These are phyloP conservation scores for Neofusicoccum kwambonambiense DNA, from an alignment of 2,329 filamentous ascomycete genomes.

Conservation along the genomic window DNA sequence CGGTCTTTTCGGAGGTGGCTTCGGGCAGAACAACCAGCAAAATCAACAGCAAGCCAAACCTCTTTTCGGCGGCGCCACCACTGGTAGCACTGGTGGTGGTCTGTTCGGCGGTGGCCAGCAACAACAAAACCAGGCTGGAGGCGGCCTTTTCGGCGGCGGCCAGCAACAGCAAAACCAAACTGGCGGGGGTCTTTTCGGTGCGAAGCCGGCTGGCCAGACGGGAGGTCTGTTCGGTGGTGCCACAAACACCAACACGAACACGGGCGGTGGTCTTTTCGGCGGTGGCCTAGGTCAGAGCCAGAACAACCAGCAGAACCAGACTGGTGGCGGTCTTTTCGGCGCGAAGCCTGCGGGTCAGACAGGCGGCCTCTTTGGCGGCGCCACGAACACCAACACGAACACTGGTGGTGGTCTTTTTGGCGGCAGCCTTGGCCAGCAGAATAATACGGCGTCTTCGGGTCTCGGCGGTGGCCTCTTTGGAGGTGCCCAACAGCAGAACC, in stretches of 20 bases:
- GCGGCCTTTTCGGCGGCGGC: slow-evolving; percentile 40
- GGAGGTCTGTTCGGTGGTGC: slow-evolving; percentile 34
- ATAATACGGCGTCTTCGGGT: slow-evolving; percentile 30
- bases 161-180: slow-evolving; percentile 28
- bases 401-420: slow-evolving; percentile 51
- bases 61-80: slow-evolving; percentile 41
- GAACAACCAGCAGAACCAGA: slow-evolving; percentile 22
- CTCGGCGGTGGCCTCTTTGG: slow-evolving; percentile 44
- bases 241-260: slow-evolving; percentile 17
- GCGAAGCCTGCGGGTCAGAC: slow-evolving; percentile 34
- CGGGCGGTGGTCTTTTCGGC: slow-evolving; percentile 28
- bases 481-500: slow-evolving; percentile 40
- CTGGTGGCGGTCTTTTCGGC: slow-evolving; percentile 31
- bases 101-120: slow-evolving; percentile 50
- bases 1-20: slow-evolving; percentile 46
- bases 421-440: slow-evolving; percentile 37
- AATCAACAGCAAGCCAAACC: slow-evolving; percentile 40
- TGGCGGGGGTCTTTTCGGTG: slow-evolving; percentile 43
- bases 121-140: slow-evolving; percentile 28
- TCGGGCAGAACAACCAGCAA: slow-evolving; percentile 36
- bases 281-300: slow-evolving; percentile 18
- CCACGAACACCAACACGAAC: slow-evolving; percentile 19
- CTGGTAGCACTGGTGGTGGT: slow-evolving; percentile 34
- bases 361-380: slow-evolving; percentile 32
- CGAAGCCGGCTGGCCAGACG: slow-evolving; percentile 28